Evolutionary conservation across 1,284 basidiomycete genomes (phyloP), one percentile per base, ranked within the genome.

Genomic region (Vanrija humicola): DNA sequence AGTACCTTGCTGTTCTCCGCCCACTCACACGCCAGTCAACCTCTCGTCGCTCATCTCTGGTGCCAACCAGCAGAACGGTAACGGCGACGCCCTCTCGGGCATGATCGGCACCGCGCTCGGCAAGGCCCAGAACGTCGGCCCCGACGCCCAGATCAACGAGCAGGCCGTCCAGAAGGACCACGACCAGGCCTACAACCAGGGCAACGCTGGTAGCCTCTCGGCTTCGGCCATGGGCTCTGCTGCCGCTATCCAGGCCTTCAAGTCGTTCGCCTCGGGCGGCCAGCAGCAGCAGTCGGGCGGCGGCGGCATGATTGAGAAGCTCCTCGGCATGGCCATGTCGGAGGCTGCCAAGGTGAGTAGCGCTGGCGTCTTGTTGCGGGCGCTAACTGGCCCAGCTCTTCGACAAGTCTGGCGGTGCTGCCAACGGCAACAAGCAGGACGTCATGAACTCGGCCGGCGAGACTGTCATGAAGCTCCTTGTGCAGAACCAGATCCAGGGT

Each of bases 271-370:
- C 1, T 81, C 61, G 26, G 56, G 66, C 25, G 65, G 75, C 9
- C 48, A 25, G 18, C 38, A 23, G 47, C 43, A 55, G 54, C 9
- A 38, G 25, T 62, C 70, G 16, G 72, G 78, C 12, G 75, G 79
- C 2, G 79, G 83, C 28, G 59, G 67, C 55, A 67, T 70, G 58
- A 64, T 72, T 58, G 64, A 63, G 61, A 73, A 89, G 71, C 79
- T 94, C 52, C 84, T 94, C 73, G 85, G 86, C 64, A 75, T 90
- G 73, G 90, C 89, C 12, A 89, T 93, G 88, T 82, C 83, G 0
- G 86, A 93, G 70, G 75, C 74, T 56, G 67, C 69, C 60, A 75
- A 75, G 65, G 71, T 74, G 48, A 48, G 66, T 58, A 25, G 6
- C 6, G 18, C 14, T 42, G 28, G 28, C 28, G 10, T 7, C 28